These are phyloP conservation scores for Cyclocybe cylindracea DNA, from an alignment of 768 basidiomycete genomes.

Conservation along the genomic window DNA sequence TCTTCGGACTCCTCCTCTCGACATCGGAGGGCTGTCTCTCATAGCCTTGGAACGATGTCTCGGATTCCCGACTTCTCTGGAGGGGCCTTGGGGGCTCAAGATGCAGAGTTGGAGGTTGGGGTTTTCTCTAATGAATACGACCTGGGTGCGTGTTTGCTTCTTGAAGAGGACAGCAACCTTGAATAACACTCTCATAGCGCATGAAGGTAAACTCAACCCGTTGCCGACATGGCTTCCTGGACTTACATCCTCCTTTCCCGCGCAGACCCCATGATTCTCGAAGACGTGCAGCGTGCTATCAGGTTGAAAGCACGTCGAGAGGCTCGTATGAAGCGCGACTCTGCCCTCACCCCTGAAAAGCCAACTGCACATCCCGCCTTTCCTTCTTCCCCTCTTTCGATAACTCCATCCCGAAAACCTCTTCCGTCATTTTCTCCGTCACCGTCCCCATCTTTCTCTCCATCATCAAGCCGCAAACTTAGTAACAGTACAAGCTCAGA, in stretches of 20 bases:
- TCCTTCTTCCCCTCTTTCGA: slow-evolving; percentile 18
- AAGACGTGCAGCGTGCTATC: slow-evolving; percentile 77
- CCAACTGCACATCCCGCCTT: slow-evolving; percentile 4
- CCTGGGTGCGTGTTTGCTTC: slow-evolving; percentile 53
- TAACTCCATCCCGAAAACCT: slow-evolving; percentile 24
- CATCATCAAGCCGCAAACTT: slow-evolving; percentile 20
- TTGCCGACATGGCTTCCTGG: background rate
- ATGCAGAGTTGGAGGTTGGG: slow-evolving; percentile 21
- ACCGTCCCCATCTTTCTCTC: slow-evolving; percentile 10
- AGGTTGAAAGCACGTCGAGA: slow-evolving; percentile 75
- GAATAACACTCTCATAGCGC: slow-evolving; percentile 43
- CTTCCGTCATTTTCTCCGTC: slow-evolving; percentile 25
- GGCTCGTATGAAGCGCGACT: slow-evolving; percentile 49
- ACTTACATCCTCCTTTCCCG: slow-evolving; percentile 3
- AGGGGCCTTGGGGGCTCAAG: background rate
- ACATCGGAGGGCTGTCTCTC: slow-evolving; percentile 24
- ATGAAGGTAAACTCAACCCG: slow-evolving; percentile 59
- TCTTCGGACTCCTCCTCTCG: slow-evolving; percentile 22
- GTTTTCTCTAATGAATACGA: slow-evolving; percentile 77
- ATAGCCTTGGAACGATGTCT: slow-evolving; percentile 1
- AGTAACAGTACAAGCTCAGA: slow-evolving; percentile 41
- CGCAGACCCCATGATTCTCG: slow-evolving; percentile 76
- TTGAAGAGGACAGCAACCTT: slow-evolving; percentile 6
- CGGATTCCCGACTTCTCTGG: slow-evolving; percentile 7
- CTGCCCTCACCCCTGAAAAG: slow-evolving; percentile 15